Percentiles rank a stretch among this genome's conserved stretches.
phyloP scores from a whole-genome alignment of 2,329 filamentous ascomycete species.

The Colletotrichum sp. region DNA sequence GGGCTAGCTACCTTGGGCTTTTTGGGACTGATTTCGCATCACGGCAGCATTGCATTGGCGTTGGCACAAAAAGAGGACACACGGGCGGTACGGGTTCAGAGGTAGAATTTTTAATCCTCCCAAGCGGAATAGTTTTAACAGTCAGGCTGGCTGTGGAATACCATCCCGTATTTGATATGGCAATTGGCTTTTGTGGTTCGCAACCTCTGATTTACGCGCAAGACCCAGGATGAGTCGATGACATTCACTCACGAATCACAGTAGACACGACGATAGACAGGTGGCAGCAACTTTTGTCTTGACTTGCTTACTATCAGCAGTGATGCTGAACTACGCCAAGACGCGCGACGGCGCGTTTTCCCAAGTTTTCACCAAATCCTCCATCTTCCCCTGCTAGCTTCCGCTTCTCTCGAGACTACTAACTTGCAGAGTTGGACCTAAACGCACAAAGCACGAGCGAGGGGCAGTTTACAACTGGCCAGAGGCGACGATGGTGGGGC shows the following conservation, averaged over 20 bases:
- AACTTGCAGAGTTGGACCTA: neutral
- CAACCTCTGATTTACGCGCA: too few relatives aligned
- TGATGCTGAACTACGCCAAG: neutral
- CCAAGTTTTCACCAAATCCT: conserved; percentile 12
- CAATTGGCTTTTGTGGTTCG: neutral
- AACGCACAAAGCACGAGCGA: conserved; percentile 23
- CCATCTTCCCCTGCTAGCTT: neutral
- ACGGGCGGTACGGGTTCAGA: conserved; percentile 2
- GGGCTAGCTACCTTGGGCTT: neutral
- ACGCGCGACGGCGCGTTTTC: neutral
- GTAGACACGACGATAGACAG: neutral
- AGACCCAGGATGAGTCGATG: neutral
- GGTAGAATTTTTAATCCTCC: neutral
- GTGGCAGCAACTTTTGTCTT: conserved; percentile 19
- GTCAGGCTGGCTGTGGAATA: neutral
- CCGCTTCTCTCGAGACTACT: conserved; percentile 6
- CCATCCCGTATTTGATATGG: neutral
- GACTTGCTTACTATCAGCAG: conserved; percentile 6
- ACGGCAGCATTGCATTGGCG: conserved; percentile 20
- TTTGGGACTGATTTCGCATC: conserved; percentile 1
- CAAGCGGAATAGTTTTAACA: neutral
- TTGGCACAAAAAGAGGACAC: conserved; percentile 9
- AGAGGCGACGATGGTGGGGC: conserved; percentile 61
- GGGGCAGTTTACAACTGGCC: conserved; percentile 49
- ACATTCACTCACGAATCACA: neutral